Percentiles rank a stretch among this genome's conserved stretches.
Evolutionary conservation across 208 protist species (phyloP).

Genomic region (Trypanosoma lewisi): DNA sequence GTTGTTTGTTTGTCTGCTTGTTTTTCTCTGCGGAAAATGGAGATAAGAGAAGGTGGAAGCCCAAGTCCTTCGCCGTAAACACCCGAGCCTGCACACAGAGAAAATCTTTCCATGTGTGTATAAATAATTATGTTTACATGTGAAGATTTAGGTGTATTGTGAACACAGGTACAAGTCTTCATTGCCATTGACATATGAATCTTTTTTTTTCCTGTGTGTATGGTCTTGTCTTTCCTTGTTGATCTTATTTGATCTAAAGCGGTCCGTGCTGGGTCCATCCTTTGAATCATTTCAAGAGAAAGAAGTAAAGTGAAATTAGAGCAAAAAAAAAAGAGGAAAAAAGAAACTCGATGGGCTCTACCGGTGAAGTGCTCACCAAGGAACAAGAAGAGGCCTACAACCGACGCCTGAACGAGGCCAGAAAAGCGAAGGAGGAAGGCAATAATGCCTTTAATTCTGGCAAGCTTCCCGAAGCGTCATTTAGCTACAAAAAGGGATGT

Average conservation of each 20-base stretch:
- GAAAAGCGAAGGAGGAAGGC: conserved; percentile 49
- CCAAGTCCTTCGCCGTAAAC: too few relatives aligned
- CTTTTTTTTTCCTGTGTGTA: background rate
- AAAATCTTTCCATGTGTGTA: background rate
- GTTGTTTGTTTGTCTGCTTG: background rate
- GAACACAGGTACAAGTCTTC: background rate
- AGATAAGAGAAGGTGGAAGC: too few relatives aligned
- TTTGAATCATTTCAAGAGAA: background rate
- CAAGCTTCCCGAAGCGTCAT: conserved; percentile 41
- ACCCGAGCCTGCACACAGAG: too few relatives aligned
- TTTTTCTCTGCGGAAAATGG: too few relatives aligned
- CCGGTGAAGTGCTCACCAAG: background rate
- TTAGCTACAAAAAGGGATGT: conserved; percentile 74
- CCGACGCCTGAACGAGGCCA: conserved; percentile 28
- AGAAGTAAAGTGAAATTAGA: background rate
- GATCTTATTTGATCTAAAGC: background rate
- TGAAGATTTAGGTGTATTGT: background rate
- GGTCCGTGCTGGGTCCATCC: too few relatives aligned
- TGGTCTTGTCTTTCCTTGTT: background rate
- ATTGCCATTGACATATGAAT: too few relatives aligned
- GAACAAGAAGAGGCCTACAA: conserved; percentile 9
- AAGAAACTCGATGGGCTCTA: background rate
- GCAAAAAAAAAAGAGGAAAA: background rate
- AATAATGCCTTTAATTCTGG: conserved; percentile 40
- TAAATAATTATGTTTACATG: background rate